phyloP scores from a whole-genome alignment of 108 stramenopile genomes.

The Nitzschia palea region DNA sequence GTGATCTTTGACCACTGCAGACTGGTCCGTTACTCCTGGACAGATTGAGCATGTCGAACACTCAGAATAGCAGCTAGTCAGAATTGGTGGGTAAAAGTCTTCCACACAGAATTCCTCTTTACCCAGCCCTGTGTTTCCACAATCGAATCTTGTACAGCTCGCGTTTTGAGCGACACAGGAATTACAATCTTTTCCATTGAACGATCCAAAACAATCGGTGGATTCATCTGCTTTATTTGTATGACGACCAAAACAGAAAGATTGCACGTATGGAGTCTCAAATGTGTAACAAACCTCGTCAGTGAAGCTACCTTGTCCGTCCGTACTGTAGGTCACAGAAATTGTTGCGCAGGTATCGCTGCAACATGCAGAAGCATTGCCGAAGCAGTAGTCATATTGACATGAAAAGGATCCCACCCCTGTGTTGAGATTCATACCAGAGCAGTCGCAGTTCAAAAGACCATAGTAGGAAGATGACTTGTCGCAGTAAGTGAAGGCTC shows the following conservation, averaged over 20 bases:
- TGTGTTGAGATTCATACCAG: background rate
- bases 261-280: background rate
- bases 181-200: conserved; percentile 2
- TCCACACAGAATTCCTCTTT: background rate
- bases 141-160: conserved; percentile 1
- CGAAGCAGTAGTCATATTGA: conserved; percentile 3
- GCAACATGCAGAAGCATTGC: conserved; percentile 4
- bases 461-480: background rate
- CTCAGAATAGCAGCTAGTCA: background rate
- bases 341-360: background rate
- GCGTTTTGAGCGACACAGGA: background rate
- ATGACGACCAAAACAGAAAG: conserved; percentile 5
- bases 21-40: background rate
- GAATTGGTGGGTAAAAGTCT: conserved; percentile 6
- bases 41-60: conserved; percentile 4
- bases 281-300: conserved; percentile 6
- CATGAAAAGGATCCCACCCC: background rate
- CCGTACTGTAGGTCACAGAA: background rate
- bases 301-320: background rate
- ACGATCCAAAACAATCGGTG: conserved; percentile 1
- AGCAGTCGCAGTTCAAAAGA: background rate
- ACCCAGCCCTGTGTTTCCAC: background rate
- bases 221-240: background rate
- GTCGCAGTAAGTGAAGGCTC: conserved; percentile 4
- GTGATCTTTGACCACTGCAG: background rate